These are phyloP conservation scores for Neurospora cerealis DNA, from an alignment of 495 filamentous ascomycete species.

Conservation along the genomic window DNA sequence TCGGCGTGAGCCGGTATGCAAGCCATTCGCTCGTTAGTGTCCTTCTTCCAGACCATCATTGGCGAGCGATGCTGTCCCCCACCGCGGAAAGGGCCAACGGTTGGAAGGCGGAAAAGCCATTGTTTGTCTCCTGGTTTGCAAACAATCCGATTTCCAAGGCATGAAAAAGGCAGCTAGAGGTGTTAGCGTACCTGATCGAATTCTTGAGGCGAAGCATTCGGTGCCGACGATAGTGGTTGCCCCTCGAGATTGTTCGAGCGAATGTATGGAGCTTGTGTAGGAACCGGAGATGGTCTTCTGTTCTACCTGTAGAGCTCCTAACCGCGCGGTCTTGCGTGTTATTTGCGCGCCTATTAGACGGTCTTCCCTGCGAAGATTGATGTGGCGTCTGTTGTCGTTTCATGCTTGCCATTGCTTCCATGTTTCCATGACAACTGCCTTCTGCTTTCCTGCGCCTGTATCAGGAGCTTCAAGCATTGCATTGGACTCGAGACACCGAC, in stretches of 20 bases:
- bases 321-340: neutral
- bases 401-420: neutral
- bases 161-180: neutral
- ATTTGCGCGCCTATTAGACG: neutral
- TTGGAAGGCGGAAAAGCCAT: neutral
- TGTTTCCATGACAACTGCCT: neutral
- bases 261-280: neutral
- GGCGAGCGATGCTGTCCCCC: neutral
- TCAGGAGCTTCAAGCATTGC: neutral
- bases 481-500: neutral
- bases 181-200: neutral
- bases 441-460: neutral
- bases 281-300: neutral
- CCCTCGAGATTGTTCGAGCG: neutral
- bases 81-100: neutral
- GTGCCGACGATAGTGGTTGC: neutral
- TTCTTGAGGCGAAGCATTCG: neutral
- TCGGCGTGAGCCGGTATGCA: neutral
- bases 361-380: neutral
- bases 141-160: neutral
- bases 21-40: neutral
- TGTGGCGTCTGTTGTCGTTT: neutral
- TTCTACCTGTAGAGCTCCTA: neutral
- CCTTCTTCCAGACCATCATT: neutral
- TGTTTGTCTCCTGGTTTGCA: neutral